phyloP scores from a whole-genome alignment of 164 flowering plant species.

The Platanus orientalis region DNA sequence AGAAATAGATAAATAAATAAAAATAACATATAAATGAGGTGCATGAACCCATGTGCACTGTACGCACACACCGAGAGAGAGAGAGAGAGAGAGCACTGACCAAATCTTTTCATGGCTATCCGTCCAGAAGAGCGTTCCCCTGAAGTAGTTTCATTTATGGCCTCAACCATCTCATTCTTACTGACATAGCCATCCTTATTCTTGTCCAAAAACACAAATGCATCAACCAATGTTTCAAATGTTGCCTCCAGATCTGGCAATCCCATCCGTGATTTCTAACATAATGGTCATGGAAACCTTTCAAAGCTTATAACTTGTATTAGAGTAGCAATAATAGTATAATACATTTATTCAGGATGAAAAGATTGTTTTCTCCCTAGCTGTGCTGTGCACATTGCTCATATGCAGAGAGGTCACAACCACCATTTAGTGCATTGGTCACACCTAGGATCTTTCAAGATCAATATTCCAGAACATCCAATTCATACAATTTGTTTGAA shows the following conservation, averaged over 20 bases:
- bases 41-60: not conserved
- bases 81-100: slow-evolving; percentile 43
- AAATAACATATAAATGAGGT: not conserved
- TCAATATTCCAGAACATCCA: not conserved
- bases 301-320: not conserved
- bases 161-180: slow-evolving; percentile 84
- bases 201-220: slow-evolving; percentile 94
- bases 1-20: too few species aligned
- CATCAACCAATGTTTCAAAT: slow-evolving; percentile 84
- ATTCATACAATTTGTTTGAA: not conserved
- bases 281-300: slow-evolving; percentile 38
- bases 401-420: not conserved
- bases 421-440: not conserved
- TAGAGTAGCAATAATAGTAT: not conserved
- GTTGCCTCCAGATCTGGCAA: slow-evolving; percentile 77
- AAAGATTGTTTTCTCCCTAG: not conserved
- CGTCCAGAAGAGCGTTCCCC: slow-evolving; percentile 86
- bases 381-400: not conserved
- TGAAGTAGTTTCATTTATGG: slow-evolving; percentile 70
- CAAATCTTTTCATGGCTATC: slow-evolving; percentile 91
- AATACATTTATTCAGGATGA: not conserved
- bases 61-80: slow-evolving; percentile 7
- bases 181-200: slow-evolving; percentile 95
- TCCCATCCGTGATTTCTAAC: slow-evolving; percentile 65
- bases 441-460: not conserved